Percentiles rank a stretch among this genome's conserved stretches.
These are phyloP conservation scores for Hevea brasiliensis DNA, from an alignment of 345 rosid genomes.

Conservation along the genomic window DNA sequence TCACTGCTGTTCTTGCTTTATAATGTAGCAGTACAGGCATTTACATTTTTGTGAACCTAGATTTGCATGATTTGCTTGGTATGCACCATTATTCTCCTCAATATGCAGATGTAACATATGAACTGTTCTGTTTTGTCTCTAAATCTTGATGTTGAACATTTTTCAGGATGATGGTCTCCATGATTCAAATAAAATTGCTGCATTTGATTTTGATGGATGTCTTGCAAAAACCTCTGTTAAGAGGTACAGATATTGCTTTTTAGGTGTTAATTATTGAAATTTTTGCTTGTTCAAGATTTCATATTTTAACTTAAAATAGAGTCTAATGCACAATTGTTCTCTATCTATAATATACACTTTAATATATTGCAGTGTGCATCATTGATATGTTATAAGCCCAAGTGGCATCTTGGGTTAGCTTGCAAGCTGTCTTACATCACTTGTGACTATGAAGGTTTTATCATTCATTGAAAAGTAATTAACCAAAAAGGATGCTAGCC, in stretches of 20 bases:
- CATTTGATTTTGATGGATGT: conserved; percentile 98
- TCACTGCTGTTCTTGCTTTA: neutral
- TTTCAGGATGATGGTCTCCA: conserved; percentile 74
- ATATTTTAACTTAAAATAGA: neutral
- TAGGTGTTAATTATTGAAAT: neutral
- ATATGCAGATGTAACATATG: neutral
- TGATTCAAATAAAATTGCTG: conserved; percentile 83
- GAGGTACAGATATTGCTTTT: conserved; percentile 30
- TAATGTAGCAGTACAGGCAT: neutral
- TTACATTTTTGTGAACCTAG: neutral
- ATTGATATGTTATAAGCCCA: neutral
- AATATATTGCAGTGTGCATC: neutral
- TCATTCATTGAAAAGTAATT: neutral
- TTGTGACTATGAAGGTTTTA: neutral
- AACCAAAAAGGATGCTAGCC: too few species aligned
- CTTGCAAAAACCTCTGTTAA: conserved; percentile 82
- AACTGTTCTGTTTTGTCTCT: neutral
- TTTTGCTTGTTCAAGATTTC: neutral
- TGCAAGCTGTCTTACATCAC: too few species aligned
- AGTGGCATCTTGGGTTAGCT: neutral
- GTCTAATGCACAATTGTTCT: neutral
- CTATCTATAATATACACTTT: too few species aligned
- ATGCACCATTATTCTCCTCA: neutral
- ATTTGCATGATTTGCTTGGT: neutral
- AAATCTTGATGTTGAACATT: conserved; percentile 7